Conservation (phyloP, 2,329 filamentous ascomycete species). For the Fusarium penzigii region DNA sequence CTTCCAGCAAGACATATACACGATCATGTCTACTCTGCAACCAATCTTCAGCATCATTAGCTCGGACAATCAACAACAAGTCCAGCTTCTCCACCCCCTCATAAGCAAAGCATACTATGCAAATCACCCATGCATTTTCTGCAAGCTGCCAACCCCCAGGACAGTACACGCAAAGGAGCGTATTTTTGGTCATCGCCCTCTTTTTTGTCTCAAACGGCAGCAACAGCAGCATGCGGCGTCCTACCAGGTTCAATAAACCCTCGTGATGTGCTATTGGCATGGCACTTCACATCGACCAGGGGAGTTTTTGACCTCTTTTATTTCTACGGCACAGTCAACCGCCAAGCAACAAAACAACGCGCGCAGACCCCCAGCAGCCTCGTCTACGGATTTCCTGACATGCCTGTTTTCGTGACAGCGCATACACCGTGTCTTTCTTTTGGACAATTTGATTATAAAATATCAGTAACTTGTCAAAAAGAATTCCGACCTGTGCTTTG, state of each 20-base stretch:
- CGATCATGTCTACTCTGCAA: too few species aligned
- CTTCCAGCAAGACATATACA: constrained; percentile 2
- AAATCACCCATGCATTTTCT: background rate
- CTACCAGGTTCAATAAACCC: background rate
- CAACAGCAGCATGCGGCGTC: too few species aligned
- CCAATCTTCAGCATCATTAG: too few species aligned
- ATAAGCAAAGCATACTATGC: background rate
- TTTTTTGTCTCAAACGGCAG: background rate
- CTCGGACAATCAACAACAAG: background rate
- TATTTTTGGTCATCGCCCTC: background rate
- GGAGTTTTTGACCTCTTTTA: too few species aligned
- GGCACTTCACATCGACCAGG: too few species aligned
- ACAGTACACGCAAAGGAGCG: background rate
- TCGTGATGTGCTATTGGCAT: background rate
- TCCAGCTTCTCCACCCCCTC: background rate
- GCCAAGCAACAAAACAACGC: too few species aligned
- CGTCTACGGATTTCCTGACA: too few species aligned
- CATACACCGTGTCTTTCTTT: too few species aligned
- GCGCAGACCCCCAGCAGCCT: too few species aligned
- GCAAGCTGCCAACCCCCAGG: background rate
- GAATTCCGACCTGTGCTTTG: background rate
- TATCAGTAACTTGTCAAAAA: background rate
- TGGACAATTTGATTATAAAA: background rate
- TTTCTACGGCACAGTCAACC: too few species aligned
- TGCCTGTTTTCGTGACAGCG: too few species aligned